phyloP scores from a whole-genome alignment of 306 rosid species.

The Amphicarpaea edgeworthii region DNA sequence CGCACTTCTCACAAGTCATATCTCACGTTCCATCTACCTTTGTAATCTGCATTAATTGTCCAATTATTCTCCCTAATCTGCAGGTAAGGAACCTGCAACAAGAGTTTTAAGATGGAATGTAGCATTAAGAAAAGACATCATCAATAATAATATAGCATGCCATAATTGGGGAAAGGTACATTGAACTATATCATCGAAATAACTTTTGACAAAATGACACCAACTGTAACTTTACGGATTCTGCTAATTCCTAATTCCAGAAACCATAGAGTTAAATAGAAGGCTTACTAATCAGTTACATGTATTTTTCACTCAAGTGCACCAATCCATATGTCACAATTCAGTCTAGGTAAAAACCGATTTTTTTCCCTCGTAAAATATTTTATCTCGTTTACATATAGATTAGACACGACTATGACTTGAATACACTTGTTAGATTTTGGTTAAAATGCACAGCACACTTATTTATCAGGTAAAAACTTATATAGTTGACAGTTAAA shows the following conservation, averaged over 20 bases:
- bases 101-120: constrained; percentile 26
- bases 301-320: background rate
- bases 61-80: constrained; percentile 98
- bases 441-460: background rate
- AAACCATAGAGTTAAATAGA: constrained; percentile 17
- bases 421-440: background rate
- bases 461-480: constrained; percentile 1
- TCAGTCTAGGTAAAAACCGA: constrained; percentile 4
- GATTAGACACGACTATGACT: background rate
- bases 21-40: constrained; percentile 94
- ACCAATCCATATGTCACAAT: background rate
- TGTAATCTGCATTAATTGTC: constrained; percentile 79
- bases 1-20: constrained; percentile 69
- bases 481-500: background rate
- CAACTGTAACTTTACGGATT: constrained; percentile 15
- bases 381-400: background rate
- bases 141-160: constrained; percentile 3
- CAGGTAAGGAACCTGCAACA: constrained; percentile 84
- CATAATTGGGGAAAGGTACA: background rate
- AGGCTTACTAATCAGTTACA: background rate
- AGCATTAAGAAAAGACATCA: constrained; percentile 17
- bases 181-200: constrained; percentile 17
- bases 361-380: constrained; percentile 10
- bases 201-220: constrained; percentile 10
- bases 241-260: constrained; percentile 4